These are phyloP conservation scores for Leccinellum albellum DNA, from an alignment of 768 basidiomycete genomes.

Conservation along the genomic window DNA sequence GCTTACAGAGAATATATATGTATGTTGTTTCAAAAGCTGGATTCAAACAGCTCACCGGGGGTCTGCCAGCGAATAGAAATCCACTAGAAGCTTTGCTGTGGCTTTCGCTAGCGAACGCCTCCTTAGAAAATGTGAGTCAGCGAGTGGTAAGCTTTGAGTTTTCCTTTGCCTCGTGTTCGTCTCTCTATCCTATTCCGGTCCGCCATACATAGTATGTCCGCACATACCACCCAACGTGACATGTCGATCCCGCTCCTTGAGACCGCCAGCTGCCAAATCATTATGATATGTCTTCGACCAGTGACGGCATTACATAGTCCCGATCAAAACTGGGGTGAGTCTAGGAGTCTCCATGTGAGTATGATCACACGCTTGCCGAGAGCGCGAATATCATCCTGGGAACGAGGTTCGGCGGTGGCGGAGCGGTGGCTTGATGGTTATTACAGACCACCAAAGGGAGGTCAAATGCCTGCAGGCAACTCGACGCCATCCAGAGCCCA, in stretches of 20 bases:
- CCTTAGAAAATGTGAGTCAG: conserved; percentile 1
- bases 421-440: conserved; percentile 20
- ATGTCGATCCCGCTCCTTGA: conserved; percentile 19
- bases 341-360: background rate
- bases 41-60: background rate
- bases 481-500: conserved; percentile 13
- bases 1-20: background rate
- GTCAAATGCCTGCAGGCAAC: conserved; percentile 8
- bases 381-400: background rate
- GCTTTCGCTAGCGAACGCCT: conserved; percentile 1
- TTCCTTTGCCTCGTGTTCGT: conserved; percentile 15
- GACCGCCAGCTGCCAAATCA: background rate
- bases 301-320: conserved; percentile 16
- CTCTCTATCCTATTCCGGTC: conserved; percentile 9
- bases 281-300: conserved; percentile 2
- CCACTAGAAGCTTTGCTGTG: background rate
- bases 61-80: conserved; percentile 4
- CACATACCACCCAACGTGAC: conserved; percentile 14
- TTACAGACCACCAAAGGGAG: background rate
- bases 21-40: background rate
- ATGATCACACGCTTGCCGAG: conserved; percentile 3
- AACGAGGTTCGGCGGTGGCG: conserved; percentile 10
- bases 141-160: conserved; percentile 5
- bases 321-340: conserved; percentile 9
- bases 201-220: conserved; percentile 12